These are phyloP conservation scores for Penicillium robsamsonii DNA, from an alignment of 495 filamentous ascomycete species.

Conservation along the genomic window DNA sequence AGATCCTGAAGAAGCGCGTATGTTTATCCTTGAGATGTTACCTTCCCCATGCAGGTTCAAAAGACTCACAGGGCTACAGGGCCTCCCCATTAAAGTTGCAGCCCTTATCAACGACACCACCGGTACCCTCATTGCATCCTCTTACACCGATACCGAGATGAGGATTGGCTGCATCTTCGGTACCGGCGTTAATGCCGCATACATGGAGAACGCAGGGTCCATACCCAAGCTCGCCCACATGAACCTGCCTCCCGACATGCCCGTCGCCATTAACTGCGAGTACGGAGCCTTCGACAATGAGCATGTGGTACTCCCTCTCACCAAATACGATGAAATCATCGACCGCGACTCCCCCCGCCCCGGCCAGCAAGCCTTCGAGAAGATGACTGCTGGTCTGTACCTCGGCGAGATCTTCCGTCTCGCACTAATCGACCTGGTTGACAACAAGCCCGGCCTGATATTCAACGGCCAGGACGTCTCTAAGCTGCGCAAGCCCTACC, in stretches of 20 bases:
- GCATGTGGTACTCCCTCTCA: slow-evolving; percentile 85
- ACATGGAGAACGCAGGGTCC: slow-evolving; percentile 90
- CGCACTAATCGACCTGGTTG: slow-evolving; percentile 79
- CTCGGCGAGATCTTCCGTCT: slow-evolving; percentile 94
- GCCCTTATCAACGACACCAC: slow-evolving; percentile 98
- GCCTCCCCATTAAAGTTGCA: slow-evolving; percentile 87
- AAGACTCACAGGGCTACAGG: slow-evolving; percentile 41
- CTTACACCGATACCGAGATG: slow-evolving; percentile 88
- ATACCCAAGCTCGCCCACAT: slow-evolving; percentile 93
- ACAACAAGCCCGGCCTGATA: slow-evolving; percentile 70
- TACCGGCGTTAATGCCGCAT: slow-evolving; percentile 96
- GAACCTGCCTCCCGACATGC: slow-evolving; percentile 84
- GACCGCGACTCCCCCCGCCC: slow-evolving; percentile 92
- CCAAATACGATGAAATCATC: slow-evolving; percentile 77
- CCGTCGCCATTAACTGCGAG: slow-evolving; percentile 98
- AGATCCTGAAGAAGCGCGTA: slow-evolving; percentile 74
- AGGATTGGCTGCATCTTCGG: slow-evolving; percentile 98
- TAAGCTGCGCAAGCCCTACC: slow-evolving; percentile 76
- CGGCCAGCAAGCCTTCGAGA: slow-evolving; percentile 95
- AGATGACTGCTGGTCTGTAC: slow-evolving; percentile 96
- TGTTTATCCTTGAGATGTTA: slow-evolving; percentile 16
- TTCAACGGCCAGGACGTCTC: slow-evolving; percentile 81
- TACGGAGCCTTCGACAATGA: slow-evolving; percentile 99
- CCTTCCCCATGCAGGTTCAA: neutral
- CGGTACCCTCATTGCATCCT: slow-evolving; percentile 96